Evolutionary conservation across 1,284 basidiomycete genomes (phyloP).

Genomic region (Termitomyces sp.): DNA sequence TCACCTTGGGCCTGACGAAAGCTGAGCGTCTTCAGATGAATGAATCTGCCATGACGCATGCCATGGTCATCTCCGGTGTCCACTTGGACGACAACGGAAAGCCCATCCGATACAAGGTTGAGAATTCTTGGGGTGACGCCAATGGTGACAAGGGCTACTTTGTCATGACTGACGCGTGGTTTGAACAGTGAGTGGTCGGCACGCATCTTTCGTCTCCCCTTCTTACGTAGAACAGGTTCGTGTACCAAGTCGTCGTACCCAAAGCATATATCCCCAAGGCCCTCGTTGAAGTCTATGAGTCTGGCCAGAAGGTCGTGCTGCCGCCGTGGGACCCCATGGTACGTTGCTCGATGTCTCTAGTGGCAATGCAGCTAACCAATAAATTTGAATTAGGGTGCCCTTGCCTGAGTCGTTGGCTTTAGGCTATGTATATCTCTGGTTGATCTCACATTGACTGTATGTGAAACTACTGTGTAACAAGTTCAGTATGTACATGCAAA

Average conservation of each 20-base stretch:
- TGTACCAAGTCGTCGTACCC: slow-evolving; percentile 86
- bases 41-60: slow-evolving; percentile 89
- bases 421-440: neutral
- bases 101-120: slow-evolving; percentile 86
- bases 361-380: neutral
- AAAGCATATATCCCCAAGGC: slow-evolving; percentile 75
- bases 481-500: too few species aligned
- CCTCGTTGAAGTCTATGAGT: slow-evolving; percentile 76
- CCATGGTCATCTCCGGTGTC: slow-evolving; percentile 92
- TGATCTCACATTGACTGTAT: neutral
- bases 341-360: slow-evolving; percentile 20
- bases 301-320: slow-evolving; percentile 57
- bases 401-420: slow-evolving; percentile 4
- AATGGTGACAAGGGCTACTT: slow-evolving; percentile 86
- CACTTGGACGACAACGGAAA: slow-evolving; percentile 75
- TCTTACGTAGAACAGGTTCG: slow-evolving; percentile 46
- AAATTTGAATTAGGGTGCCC: slow-evolving; percentile 7
- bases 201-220: neutral
- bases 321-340: slow-evolving; percentile 93
- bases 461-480: neutral
- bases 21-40: slow-evolving; percentile 78
- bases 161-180: slow-evolving; percentile 91
- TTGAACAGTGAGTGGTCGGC: slow-evolving; percentile 73
- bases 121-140: slow-evolving; percentile 91
- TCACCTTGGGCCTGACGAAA: slow-evolving; percentile 66